A percentile compares a stretch with the other conserved stretches of the same genome.
These are phyloP conservation scores for Tricholoma furcatifolium DNA, from an alignment of 768 basidiomycete genomes.

Conservation along the genomic window DNA sequence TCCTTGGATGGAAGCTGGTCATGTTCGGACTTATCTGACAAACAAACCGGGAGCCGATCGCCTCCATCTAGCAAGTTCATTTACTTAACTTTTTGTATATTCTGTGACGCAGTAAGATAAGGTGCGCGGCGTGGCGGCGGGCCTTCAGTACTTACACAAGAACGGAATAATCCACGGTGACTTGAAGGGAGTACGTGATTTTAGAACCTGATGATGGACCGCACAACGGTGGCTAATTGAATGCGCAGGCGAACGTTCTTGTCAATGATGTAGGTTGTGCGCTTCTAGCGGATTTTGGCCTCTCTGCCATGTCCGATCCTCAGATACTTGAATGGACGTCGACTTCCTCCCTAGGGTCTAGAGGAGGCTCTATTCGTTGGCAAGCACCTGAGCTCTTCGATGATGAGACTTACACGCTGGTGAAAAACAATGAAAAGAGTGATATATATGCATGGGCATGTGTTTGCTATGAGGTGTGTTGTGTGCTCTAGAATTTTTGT, in stretches of 20 bases:
- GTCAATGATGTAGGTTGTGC: background rate
- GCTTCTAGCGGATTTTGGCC: background rate
- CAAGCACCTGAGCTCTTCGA: slow-evolving; percentile 3
- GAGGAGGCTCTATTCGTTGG: background rate
- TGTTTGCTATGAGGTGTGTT: background rate
- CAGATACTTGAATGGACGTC: background rate
- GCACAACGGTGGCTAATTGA: too few relatives aligned
- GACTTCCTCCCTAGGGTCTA: background rate
- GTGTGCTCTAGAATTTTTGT: too few relatives aligned
- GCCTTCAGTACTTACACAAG: background rate
- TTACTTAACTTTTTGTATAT: too few relatives aligned
- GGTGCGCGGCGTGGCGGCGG: background rate
- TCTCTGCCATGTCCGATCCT: background rate
- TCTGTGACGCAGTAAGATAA: too few relatives aligned
- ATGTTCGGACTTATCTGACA: slow-evolving; percentile 22
- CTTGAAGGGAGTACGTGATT: background rate
- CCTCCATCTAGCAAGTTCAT: background rate
- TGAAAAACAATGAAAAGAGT: background rate
- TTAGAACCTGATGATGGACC: too few relatives aligned
- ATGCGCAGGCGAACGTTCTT: background rate
- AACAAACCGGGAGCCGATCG: background rate
- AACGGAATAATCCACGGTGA: slow-evolving; percentile 2
- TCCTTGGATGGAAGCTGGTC: slow-evolving; percentile 35
- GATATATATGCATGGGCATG: background rate
- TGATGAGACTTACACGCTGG: background rate